Percentiles rank a stretch among this genome's conserved stretches.
Evolutionary conservation across 75 land plant species (phyloP).

Genomic region (Pinus tabuliformis): DNA sequence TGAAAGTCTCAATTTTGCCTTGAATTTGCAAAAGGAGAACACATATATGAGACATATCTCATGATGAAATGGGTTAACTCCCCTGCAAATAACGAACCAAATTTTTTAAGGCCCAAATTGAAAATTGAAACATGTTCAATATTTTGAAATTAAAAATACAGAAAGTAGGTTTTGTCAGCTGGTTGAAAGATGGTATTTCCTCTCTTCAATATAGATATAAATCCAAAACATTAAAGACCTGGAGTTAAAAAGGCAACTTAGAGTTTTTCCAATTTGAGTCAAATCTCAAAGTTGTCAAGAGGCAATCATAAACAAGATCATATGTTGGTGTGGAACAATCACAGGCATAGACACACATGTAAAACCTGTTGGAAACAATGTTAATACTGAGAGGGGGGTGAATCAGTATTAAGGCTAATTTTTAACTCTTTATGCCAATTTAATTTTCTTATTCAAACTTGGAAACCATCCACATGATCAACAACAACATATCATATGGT

Average conservation of each 20-base stretch:
- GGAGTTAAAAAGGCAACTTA: background rate
- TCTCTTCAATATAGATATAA: background rate
- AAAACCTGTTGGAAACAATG: too few species aligned
- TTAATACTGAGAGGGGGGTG: too few species aligned
- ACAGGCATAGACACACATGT: background rate
- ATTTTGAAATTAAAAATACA: background rate
- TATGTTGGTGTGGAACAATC: background rate
- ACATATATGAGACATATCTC: background rate
- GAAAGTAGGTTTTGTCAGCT: background rate
- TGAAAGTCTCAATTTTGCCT: conserved; percentile 40
- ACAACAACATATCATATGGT: too few species aligned
- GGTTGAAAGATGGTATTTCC: background rate
- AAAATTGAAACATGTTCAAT: too few species aligned
- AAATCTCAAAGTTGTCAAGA: background rate
- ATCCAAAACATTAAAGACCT: background rate
- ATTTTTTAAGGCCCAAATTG: background rate
- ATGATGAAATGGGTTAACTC: background rate
- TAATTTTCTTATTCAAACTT: too few species aligned
- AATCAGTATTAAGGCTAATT: too few species aligned
- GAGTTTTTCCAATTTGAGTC: background rate
- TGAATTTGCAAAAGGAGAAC: conserved; percentile 31
- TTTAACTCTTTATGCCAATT: too few species aligned
- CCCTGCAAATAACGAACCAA: too few species aligned
- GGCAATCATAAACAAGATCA: background rate
- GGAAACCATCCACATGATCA: too few species aligned